A percentile compares a stretch with the other conserved stretches of the same genome.
These are phyloP conservation scores for Cordia subcordata DNA, from an alignment of 257 asterid genomes.

Conservation along the genomic window DNA sequence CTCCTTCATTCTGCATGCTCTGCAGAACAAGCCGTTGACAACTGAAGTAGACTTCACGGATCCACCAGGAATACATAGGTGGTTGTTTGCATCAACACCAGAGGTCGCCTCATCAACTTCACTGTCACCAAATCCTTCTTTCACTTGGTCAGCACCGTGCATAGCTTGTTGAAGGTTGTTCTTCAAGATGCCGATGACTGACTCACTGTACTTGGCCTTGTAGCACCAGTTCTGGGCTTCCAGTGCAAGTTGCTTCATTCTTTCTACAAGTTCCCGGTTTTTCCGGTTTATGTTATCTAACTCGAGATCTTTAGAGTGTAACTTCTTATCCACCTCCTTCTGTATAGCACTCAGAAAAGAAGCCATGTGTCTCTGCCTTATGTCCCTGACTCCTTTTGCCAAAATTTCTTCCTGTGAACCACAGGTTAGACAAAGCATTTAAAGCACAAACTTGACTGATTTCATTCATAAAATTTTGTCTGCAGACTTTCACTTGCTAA, in stretches of 20 bases:
- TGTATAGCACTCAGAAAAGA: slow-evolving; percentile 50
- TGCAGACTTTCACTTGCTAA: no score
- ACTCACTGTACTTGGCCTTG: slow-evolving; percentile 79
- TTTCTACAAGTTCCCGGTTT: slow-evolving; percentile 68
- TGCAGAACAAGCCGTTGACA: slow-evolving; percentile 37
- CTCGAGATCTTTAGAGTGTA: slow-evolving; percentile 64
- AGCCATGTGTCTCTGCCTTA: slow-evolving; percentile 66
- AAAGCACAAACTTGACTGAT: background rate
- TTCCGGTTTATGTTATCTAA: slow-evolving; percentile 52
- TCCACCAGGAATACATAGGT: slow-evolving; percentile 29
- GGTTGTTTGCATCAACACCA: slow-evolving; percentile 52
- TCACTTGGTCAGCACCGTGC: slow-evolving; percentile 41
- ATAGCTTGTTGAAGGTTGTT: slow-evolving; percentile 59
- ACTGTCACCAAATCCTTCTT: slow-evolving; percentile 73
- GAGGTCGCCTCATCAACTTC: slow-evolving; percentile 64
- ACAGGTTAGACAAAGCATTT: slow-evolving; percentile 11
- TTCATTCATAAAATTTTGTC: no score
- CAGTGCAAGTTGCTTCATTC: slow-evolving; percentile 50
- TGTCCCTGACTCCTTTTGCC: slow-evolving; percentile 53
- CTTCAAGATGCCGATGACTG: slow-evolving; percentile 58
- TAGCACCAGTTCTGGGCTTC: slow-evolving; percentile 89
- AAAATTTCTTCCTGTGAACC: slow-evolving; percentile 58
- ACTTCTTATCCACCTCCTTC: slow-evolving; percentile 39
- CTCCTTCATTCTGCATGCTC: slow-evolving; percentile 56
- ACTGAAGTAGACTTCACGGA: slow-evolving; percentile 16